These are phyloP conservation scores for Lachnellula hyalina DNA, from an alignment of 2,329 filamentous ascomycete genomes.

Conservation along the genomic window DNA sequence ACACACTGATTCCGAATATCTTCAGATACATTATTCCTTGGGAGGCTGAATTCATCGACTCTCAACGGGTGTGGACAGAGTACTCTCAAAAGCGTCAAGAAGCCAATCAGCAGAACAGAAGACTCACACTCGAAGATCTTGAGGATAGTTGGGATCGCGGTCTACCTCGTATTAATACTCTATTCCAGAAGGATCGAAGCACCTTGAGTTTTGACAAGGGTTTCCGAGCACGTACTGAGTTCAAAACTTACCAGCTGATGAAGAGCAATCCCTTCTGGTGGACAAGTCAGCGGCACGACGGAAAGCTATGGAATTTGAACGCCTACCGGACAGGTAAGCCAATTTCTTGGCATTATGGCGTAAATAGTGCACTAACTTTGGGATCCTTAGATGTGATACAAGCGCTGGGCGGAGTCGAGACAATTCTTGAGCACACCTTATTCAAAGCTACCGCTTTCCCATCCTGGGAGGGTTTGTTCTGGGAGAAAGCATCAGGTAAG, in stretches of 20 bases:
- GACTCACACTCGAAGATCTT: conserved; percentile 89
- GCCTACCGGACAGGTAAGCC: conserved; percentile 66
- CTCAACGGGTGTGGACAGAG: conserved; percentile 97
- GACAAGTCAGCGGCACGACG: conserved; percentile 95
- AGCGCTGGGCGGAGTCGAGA: conserved; percentile 86
- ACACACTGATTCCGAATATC: conserved; percentile 96
- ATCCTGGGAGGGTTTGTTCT: conserved; percentile 94
- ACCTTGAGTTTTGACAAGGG: conserved; percentile 98
- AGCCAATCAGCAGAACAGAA: conserved; percentile 93
- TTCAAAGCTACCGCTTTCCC: conserved; percentile 97
- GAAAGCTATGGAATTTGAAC: conserved; percentile 96
- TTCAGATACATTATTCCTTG: conserved; percentile 99
- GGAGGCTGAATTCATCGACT: conserved; percentile 99
- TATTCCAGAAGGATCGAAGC: conserved; percentile 97
- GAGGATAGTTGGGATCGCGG: conserved; percentile 99
- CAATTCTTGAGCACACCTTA: conserved; percentile 91
- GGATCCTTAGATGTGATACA: conserved; percentile 72
- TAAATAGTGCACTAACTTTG: too few relatives aligned
- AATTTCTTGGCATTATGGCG: too few relatives aligned
- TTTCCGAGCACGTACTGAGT: conserved; percentile 90
- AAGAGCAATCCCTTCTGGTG: conserved; percentile 99
- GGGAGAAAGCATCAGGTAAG: conserved; percentile 58
- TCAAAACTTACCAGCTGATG: conserved; percentile 98
- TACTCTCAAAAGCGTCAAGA: conserved; percentile 97
- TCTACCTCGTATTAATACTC: conserved; percentile 93